These are phyloP conservation scores for Cryptococcus sp. DNA, from an alignment of 1,284 basidiomycete species.

Conservation along the genomic window DNA sequence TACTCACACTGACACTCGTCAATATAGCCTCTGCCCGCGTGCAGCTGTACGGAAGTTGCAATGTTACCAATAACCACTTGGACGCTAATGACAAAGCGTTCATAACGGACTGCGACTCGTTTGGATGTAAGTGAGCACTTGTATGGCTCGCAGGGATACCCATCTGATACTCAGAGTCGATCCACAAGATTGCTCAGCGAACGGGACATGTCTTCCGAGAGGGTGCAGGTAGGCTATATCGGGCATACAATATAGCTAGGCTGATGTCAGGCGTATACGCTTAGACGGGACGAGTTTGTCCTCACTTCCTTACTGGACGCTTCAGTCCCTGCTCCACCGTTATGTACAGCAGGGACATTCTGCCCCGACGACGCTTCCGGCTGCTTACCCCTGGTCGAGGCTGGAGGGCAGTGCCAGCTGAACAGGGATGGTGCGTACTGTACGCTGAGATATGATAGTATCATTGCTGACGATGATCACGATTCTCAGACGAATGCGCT, in stretches of 20 bases:
- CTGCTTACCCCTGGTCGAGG: slow-evolving; percentile 21
- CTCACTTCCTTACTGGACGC: slow-evolving; percentile 20
- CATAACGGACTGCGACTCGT: slow-evolving; percentile 32
- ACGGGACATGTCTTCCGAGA: slow-evolving; percentile 27
- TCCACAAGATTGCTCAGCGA: slow-evolving; percentile 23
- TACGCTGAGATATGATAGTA: background rate
- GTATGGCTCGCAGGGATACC: too few species aligned
- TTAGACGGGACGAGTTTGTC: slow-evolving; percentile 26
- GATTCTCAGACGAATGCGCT: slow-evolving; percentile 20
- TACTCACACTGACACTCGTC: too few species aligned
- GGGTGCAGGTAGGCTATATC: slow-evolving; percentile 20
- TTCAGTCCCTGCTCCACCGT: slow-evolving; percentile 10
- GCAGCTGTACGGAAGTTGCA: slow-evolving; percentile 21
- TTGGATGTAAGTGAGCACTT: slow-evolving; percentile 24
- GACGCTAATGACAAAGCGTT: slow-evolving; percentile 30
- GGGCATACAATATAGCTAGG: background rate
- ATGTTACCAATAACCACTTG: slow-evolving; percentile 23
- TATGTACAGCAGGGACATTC: slow-evolving; percentile 18
- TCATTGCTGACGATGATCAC: background rate
- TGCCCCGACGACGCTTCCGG: slow-evolving; percentile 31
- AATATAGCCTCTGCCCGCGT: slow-evolving; percentile 1
- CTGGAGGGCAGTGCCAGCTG: slow-evolving; percentile 27
- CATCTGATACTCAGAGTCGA: background rate
- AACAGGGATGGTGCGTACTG: slow-evolving; percentile 30
- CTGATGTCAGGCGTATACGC: background rate